A percentile compares a stretch with the other conserved stretches of the same genome.
These are phyloP conservation scores for Aureobasidium sp. DNA, from an alignment of 2,329 filamentous ascomycete genomes.

Conservation along the genomic window DNA sequence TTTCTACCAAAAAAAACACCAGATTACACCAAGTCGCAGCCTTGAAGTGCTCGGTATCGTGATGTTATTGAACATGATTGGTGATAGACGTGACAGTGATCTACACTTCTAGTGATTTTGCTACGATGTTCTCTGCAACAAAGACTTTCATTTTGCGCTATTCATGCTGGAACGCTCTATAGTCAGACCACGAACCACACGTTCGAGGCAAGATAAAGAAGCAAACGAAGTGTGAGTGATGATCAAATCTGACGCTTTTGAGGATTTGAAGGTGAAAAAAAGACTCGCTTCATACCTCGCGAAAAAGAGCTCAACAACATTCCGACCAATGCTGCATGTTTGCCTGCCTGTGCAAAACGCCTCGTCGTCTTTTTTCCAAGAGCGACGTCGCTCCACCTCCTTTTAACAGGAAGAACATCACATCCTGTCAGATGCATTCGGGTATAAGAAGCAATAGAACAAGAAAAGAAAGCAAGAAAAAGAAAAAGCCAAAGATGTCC, in stretches of 20 bases:
- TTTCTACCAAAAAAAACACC: too few species aligned
- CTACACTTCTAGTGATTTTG: too few species aligned
- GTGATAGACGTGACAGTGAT: too few species aligned
- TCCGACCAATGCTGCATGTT: not conserved
- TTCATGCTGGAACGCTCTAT: not conserved
- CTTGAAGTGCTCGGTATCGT: too few species aligned
- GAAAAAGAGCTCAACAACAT: not conserved
- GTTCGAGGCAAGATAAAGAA: not conserved
- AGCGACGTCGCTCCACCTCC: not conserved
- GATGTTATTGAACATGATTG: too few species aligned
- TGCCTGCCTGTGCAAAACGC: not conserved
- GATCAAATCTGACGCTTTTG: not conserved
- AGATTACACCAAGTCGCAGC: too few species aligned
- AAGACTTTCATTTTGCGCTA: not conserved
- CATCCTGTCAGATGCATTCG: constrained; percentile 3
- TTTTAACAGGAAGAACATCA: constrained; percentile 12
- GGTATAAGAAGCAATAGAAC: constrained; percentile 7
- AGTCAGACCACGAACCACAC: not conserved
- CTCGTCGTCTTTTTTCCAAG: not conserved
- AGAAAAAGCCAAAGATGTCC: not conserved
- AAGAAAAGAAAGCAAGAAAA: not conserved
- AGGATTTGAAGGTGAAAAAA: not conserved
- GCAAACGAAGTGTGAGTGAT: not conserved
- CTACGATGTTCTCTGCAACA: too few species aligned
- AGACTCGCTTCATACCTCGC: not conserved